Conservation (phyloP, 2,329 filamentous ascomycete species). For the Paecilomyces fulvus region DNA sequence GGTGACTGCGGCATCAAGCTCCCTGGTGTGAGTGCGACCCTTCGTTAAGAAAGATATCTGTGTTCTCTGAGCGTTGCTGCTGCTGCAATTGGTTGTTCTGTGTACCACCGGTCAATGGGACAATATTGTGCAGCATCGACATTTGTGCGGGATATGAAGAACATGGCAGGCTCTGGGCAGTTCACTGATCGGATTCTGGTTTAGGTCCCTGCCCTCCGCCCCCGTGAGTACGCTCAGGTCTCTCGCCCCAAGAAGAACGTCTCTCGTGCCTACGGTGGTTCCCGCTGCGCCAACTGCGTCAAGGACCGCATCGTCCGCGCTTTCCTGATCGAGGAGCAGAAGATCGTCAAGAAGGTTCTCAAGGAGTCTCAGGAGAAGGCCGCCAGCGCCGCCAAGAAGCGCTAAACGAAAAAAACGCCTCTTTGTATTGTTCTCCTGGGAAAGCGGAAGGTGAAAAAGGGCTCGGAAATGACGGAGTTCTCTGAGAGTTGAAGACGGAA, state of each 20-base stretch:
- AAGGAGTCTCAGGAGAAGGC: slow-evolving; percentile 83
- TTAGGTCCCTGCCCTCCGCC: slow-evolving; percentile 89
- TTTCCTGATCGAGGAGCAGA: slow-evolving; percentile 99
- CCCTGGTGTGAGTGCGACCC: slow-evolving; percentile 72
- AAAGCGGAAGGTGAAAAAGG: neutral
- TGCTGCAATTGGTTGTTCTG: neutral
- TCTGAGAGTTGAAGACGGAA: slow-evolving; percentile 19
- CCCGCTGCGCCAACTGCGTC: slow-evolving; percentile 97
- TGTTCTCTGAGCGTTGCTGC: neutral
- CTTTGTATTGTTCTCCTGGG: slow-evolving; percentile 14
- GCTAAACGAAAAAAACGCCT: slow-evolving; percentile 26
- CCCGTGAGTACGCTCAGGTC: slow-evolving; percentile 94
- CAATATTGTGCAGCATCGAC: neutral
- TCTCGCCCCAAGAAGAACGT: slow-evolving; percentile 99
- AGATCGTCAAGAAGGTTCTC: slow-evolving; percentile 99
- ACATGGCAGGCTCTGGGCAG: slow-evolving; percentile 1
- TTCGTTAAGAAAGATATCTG: slow-evolving; percentile 2
- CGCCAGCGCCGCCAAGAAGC: slow-evolving; percentile 30
- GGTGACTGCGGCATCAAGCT: slow-evolving; percentile 98
- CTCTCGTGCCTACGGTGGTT: slow-evolving; percentile 95
- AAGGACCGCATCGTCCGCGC: slow-evolving; percentile 96
- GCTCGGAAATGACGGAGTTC: slow-evolving; percentile 12
- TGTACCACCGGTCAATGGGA: slow-evolving; percentile 4
- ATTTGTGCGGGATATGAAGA: neutral
- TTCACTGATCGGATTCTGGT: neutral